Evolutionary conservation across 495 filamentous ascomycete species (phyloP), one percentile per base, ranked within the genome.

Genomic region (Chlorociboria aeruginascens): DNA sequence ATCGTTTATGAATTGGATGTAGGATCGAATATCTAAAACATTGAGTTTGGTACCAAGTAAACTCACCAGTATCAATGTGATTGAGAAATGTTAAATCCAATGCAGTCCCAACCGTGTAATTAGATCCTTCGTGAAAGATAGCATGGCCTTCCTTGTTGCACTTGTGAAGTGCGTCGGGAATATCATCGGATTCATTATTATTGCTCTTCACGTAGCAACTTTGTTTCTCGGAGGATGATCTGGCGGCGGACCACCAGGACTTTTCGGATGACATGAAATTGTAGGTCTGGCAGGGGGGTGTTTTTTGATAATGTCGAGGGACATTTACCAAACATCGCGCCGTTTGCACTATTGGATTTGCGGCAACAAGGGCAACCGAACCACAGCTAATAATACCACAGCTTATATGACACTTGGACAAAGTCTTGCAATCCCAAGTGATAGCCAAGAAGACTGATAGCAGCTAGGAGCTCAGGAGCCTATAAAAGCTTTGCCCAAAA

Each of bases 131-230:
- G 16, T 70, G 66, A 52, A 85, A 84, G 8, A 85, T 69, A 6
- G 81, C 76, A 47, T 74, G 76, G 3, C 79, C 82, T 13, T 80
- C 82, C 58, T 80, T 65, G 57, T 85, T 85, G 62, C 81, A 85
- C 20, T 69, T 52, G 33, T 78, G 66, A 37, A 83, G 57, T 3
- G 81, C 78, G 0, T 66, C 56, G 3, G 84, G 61, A 43, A 86
- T 76, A 49, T 83, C 81, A 47, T 86, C 80, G 7, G 59, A 62
- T 29, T 77, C 57, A 20, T 66, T 57, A 49, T 62, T 62, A 48
- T 66, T 57, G 35, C 53, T 61, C 28, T 56, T 44, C 31, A 66
- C 61, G 47, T 62, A 58, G 51, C 63, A 66, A 61, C 48, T 51
- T 53, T 62, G 31, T 20, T 39, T 40, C 61, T 38, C 16, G 36